Percentiles rank a stretch among this genome's conserved stretches.
Conservation (phyloP, 1,284 basidiomycete species). For the Boletus austroedulis region DNA sequence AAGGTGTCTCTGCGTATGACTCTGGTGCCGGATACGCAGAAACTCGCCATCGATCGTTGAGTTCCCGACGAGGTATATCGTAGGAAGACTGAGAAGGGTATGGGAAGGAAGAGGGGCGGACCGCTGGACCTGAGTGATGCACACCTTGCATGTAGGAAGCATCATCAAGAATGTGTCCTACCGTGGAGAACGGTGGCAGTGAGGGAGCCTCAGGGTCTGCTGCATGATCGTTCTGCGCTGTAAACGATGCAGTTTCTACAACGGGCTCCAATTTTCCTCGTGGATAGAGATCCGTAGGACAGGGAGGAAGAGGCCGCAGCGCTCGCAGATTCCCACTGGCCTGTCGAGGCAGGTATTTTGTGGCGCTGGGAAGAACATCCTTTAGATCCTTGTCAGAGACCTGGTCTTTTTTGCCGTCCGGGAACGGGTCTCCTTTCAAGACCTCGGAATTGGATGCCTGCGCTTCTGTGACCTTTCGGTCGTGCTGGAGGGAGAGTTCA, state of each 20-base stretch:
- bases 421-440: constrained; percentile 21
- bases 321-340: constrained; percentile 2
- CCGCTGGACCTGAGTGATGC: constrained; percentile 10
- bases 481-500: constrained; percentile 52
- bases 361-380: constrained; percentile 1
- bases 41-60: constrained; percentile 5
- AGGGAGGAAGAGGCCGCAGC: constrained; percentile 28
- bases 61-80: background rate
- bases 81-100: background rate
- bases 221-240: background rate
- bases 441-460: constrained; percentile 31
- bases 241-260: constrained; percentile 11
- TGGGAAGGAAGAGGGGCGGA: background rate
- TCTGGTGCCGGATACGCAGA: constrained; percentile 4
- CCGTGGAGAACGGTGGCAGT: constrained; percentile 12
- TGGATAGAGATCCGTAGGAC: constrained; percentile 13
- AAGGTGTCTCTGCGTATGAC: constrained; percentile 3
- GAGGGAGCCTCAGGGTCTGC: background rate
- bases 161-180: constrained; percentile 7
- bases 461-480: constrained; percentile 51
- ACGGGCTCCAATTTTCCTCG: constrained; percentile 19
- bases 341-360: constrained; percentile 8
- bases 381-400: constrained; percentile 5
- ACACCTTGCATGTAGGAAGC: constrained; percentile 3
- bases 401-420: constrained; percentile 23